A percentile compares a stretch with the other conserved stretches of the same genome.
These are phyloP conservation scores for Linnemannia exigua DNA, from an alignment of 192 early-diverging fungal genomes.

Conservation along the genomic window DNA sequence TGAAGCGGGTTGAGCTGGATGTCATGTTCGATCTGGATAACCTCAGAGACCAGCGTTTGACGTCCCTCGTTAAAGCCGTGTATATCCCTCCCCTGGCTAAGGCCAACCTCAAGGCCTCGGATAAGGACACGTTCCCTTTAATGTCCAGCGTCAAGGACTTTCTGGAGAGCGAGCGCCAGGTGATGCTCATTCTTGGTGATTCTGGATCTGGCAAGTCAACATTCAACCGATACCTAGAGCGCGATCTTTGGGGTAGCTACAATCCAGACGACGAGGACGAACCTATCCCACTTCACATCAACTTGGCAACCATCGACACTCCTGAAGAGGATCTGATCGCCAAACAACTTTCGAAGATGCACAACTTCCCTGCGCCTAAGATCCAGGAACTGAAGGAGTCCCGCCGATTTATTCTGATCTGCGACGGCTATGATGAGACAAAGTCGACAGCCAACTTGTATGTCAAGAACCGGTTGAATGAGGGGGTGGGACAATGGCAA, in stretches of 20 bases:
- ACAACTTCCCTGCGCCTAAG: not conserved
- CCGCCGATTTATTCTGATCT: not conserved
- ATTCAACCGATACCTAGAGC: not conserved
- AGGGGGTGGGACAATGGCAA: not conserved
- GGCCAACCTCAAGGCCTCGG: not conserved
- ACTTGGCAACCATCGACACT: not conserved
- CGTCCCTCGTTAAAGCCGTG: not conserved
- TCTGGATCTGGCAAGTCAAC: constrained; percentile 2
- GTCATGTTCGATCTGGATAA: not conserved
- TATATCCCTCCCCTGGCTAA: not conserved
- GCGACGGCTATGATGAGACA: not conserved
- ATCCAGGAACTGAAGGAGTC: not conserved
- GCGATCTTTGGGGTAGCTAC: not conserved
- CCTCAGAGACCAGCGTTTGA: not conserved
- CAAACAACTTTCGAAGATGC: not conserved
- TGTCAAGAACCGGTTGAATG: not conserved
- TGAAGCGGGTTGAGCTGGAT: not conserved
- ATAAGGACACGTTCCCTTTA: not conserved
- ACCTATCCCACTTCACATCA: not conserved
- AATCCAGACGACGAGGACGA: not conserved
- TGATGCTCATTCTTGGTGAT: not conserved
- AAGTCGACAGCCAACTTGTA: not conserved
- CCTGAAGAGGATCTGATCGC: not conserved
- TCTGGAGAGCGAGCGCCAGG: not conserved
- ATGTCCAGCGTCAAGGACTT: not conserved